Conservation (phyloP, 805 yeast genomes). For the Saccharomyces paradoxus region DNA sequence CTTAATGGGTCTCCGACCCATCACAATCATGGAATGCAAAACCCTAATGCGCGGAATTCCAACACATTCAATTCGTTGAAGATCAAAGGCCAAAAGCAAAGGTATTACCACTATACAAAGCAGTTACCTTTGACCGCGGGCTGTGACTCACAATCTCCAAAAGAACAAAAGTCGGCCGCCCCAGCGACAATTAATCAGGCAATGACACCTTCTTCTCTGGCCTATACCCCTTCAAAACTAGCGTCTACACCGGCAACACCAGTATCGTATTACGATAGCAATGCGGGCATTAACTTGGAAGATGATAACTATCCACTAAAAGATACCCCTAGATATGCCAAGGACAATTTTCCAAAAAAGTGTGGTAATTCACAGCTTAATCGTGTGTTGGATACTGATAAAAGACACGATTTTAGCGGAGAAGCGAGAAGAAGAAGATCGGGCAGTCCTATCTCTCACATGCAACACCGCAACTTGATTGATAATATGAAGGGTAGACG, state of each 20-base stretch:
- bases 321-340: neutral
- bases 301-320: slow-evolving; percentile 1
- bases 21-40: neutral
- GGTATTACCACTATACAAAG: slow-evolving; percentile 27
- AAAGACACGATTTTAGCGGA: neutral
- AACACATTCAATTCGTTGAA: slow-evolving; percentile 22
- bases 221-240: slow-evolving; percentile 20
- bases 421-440: slow-evolving; percentile 10
- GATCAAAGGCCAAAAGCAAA: slow-evolving; percentile 28
- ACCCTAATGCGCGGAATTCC: neutral
- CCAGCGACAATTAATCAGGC: slow-evolving; percentile 23
- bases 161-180: slow-evolving; percentile 19
- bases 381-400: neutral
- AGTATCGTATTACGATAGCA: slow-evolving; percentile 9
- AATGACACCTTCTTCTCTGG: slow-evolving; percentile 22
- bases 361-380: neutral
- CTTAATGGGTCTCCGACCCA: neutral
- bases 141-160: slow-evolving; percentile 16
- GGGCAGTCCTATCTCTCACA: slow-evolving; percentile 10
- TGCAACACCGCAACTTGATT: slow-evolving; percentile 10
- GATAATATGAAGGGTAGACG: neutral
- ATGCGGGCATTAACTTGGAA: neutral
- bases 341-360: neutral
- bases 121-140: slow-evolving; percentile 18
- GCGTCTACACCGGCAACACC: slow-evolving; percentile 21